phyloP scores from a whole-genome alignment of 345 rosid species.

The Salix brachista region DNA sequence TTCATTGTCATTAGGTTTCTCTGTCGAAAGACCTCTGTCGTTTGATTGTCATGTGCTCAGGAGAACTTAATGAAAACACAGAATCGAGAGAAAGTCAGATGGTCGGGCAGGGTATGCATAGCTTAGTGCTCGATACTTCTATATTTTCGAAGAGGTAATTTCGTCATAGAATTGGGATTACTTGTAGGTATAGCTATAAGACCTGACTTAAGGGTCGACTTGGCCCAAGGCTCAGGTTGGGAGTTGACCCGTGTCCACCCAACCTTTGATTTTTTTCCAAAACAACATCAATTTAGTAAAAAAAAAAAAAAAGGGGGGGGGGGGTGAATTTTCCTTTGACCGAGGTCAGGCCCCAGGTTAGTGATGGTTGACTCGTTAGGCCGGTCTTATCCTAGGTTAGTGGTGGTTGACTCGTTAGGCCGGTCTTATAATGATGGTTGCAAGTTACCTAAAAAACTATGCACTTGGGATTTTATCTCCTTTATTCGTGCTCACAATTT shows the following conservation, averaged over 20 bases:
- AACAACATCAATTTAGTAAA: too few species aligned
- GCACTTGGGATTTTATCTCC: neutral
- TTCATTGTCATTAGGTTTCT: conserved; percentile 56
- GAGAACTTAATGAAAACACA: conserved; percentile 55
- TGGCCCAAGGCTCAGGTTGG: too few species aligned
- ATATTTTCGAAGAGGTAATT: conserved; percentile 74
- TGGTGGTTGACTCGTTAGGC: too few species aligned
- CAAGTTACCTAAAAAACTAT: conserved; percentile 4
- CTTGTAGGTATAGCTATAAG: neutral
- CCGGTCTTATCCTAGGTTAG: too few species aligned
- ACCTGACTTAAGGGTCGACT: too few species aligned
- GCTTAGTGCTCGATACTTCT: conserved; percentile 73
- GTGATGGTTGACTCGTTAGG: too few species aligned
- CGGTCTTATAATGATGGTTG: too few species aligned
- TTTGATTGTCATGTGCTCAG: conserved; percentile 72
- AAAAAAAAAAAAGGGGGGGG: too few species aligned
- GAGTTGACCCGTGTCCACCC: too few species aligned
- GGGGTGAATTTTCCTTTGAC: too few species aligned
- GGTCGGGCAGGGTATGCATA: conserved; percentile 39
- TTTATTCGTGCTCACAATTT: neutral
- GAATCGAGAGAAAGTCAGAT: conserved; percentile 33
- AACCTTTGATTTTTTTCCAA: too few species aligned
- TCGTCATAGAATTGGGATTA: conserved; percentile 15
- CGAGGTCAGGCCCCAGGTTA: too few species aligned
- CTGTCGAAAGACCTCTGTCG: conserved; percentile 85